phyloP scores from a whole-genome alignment of 1,284 basidiomycete genomes.

The Ganoderma resinaceum region DNA sequence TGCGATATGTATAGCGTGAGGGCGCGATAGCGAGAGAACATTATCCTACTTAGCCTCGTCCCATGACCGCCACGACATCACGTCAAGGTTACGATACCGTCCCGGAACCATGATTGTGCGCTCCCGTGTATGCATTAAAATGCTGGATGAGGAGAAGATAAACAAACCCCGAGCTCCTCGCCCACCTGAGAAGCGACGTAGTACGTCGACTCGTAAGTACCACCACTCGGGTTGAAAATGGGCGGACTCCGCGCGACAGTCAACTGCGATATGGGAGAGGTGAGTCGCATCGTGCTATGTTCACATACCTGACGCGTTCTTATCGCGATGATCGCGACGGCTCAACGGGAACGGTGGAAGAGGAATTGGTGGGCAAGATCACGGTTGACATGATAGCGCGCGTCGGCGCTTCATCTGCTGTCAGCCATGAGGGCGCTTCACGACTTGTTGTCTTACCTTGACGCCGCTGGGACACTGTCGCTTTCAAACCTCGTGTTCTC shows the following conservation, averaged over 20 bases:
- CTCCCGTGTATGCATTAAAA: neutral
- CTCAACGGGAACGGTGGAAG: neutral
- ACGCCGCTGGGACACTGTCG: neutral
- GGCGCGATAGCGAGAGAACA: neutral
- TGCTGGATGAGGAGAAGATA: neutral
- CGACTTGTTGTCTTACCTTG: neutral
- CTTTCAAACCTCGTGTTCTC: neutral
- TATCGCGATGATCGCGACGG: neutral
- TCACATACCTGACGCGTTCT: neutral
- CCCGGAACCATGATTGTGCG: neutral
- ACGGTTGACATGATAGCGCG: neutral
- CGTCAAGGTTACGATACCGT: neutral
- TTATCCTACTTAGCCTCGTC: neutral
- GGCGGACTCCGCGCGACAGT: conserved; percentile 50
- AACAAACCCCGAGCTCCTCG: no score
- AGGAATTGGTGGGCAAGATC: no score
- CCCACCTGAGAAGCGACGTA: no score
- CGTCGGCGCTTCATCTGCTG: neutral
- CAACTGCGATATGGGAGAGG: conserved; percentile 73
- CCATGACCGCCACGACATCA: neutral
- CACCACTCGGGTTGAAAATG: no score
- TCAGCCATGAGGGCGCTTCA: neutral
- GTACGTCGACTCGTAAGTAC: no score
- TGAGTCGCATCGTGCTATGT: conserved; percentile 32
- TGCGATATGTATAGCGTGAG: neutral